Conservation (phyloP, 768 basidiomycete genomes). For the Sporobolomyces pararoseus region DNA sequence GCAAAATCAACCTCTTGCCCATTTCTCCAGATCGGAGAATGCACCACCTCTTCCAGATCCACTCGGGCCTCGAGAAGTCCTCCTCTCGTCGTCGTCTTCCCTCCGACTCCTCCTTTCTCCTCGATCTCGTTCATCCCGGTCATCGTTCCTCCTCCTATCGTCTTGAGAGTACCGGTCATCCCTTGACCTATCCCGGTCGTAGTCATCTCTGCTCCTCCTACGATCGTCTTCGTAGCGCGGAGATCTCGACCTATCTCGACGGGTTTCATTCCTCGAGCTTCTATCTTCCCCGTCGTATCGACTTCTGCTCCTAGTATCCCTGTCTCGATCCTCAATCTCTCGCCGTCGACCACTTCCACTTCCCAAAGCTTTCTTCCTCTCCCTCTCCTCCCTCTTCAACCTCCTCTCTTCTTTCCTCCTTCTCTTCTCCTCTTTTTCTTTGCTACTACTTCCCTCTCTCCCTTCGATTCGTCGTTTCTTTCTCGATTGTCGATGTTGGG, state of each 20-base stretch:
- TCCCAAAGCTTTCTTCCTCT: slow-evolving; percentile 23
- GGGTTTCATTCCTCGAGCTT: neutral
- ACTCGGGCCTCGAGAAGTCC: neutral
- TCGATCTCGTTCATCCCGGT: slow-evolving; percentile 5
- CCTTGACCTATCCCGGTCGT: neutral
- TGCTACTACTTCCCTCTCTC: slow-evolving; percentile 47
- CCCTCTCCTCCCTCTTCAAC: slow-evolving; percentile 37
- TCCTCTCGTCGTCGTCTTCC: neutral
- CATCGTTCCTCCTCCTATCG: neutral
- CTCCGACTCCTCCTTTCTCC: neutral
- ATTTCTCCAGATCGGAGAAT: slow-evolving; percentile 30
- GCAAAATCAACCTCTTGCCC: neutral
- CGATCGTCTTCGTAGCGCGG: neutral
- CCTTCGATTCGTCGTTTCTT: slow-evolving; percentile 60
- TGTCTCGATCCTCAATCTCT: slow-evolving; percentile 1
- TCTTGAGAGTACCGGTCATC: neutral
- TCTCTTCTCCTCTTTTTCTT: slow-evolving; percentile 71
- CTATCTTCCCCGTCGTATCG: neutral
- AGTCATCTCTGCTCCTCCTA: neutral
- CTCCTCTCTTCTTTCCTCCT: slow-evolving; percentile 60
- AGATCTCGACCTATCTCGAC: slow-evolving; percentile 1
- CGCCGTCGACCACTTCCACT: slow-evolving; percentile 14
- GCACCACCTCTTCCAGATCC: neutral
- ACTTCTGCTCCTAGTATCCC: neutral
- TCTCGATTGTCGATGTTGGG: slow-evolving; percentile 58